Evolutionary conservation across 768 basidiomycete genomes (phyloP).

Genomic region (Lactarius hatsudake): DNA sequence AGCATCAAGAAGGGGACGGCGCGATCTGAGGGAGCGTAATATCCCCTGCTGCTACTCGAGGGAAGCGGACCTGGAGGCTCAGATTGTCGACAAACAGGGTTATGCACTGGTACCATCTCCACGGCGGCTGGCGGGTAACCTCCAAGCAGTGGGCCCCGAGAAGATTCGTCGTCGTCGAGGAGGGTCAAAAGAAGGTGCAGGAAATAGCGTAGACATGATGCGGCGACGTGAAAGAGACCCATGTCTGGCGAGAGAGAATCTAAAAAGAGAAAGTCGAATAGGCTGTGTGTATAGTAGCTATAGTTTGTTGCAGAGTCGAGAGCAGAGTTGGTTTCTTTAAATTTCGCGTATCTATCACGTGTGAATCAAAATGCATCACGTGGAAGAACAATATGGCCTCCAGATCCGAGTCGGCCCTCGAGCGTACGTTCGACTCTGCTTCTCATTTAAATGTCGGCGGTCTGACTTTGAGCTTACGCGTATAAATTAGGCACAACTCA

Average conservation of each 20-base stretch:
- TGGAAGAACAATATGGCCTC: no score
- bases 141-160: slow-evolving; percentile 23
- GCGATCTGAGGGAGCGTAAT: background rate
- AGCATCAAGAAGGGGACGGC: background rate
- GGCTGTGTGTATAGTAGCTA: slow-evolving; percentile 16
- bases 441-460: background rate
- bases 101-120: slow-evolving; percentile 10
- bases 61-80: slow-evolving; percentile 2
- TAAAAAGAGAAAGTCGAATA: slow-evolving; percentile 9
- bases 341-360: slow-evolving; percentile 14
- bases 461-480: background rate
- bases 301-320: background rate
- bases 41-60: background rate
- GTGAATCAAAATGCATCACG: background rate
- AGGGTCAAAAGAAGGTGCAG: slow-evolving; percentile 24
- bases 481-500: slow-evolving; percentile 14
- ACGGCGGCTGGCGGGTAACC: slow-evolving; percentile 16
- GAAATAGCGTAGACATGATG: slow-evolving; percentile 23
- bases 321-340: background rate
- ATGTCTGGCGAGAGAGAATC: slow-evolving; percentile 7
- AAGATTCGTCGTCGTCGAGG: slow-evolving; percentile 22
- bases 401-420: background rate
- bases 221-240: slow-evolving; percentile 22
- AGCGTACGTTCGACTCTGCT: background rate
- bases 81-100: slow-evolving; percentile 1